A percentile compares a stretch with the other conserved stretches of the same genome.
These are phyloP conservation scores for Botrytis medusae DNA, from an alignment of 2,329 filamentous ascomycete species.

Conservation along the genomic window DNA sequence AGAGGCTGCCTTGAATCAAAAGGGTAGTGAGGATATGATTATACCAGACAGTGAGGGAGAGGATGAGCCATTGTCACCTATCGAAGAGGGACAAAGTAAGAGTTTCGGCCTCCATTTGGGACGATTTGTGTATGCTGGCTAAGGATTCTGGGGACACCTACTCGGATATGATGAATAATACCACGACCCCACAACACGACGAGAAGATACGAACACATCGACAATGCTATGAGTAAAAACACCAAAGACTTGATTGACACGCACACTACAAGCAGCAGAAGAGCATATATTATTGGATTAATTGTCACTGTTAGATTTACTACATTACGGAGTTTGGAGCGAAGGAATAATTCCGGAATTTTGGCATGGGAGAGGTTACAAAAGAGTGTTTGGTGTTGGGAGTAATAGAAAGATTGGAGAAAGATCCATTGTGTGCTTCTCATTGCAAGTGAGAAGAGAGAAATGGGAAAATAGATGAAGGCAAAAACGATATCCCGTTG, in stretches of 20 bases:
- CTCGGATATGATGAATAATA: neutral
- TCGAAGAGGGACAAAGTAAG: neutral
- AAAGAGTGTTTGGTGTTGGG: conserved; percentile 9
- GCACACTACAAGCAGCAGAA: neutral
- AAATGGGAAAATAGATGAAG: conserved; percentile 2
- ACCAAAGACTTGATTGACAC: neutral
- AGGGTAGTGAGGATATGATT: conserved; percentile 54
- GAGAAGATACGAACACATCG: neutral
- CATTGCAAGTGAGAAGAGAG: neutral
- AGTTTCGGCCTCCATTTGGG: conserved; percentile 20
- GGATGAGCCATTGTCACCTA: conserved; percentile 34
- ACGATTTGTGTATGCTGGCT: conserved; percentile 27
- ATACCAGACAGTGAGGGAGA: conserved; percentile 50
- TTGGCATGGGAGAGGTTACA: neutral
- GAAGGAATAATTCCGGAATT: neutral
- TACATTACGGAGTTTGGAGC: neutral
- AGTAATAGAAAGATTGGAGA: neutral
- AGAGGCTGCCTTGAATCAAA: conserved; percentile 30
- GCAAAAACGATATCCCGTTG: neutral
- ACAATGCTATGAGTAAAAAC: neutral
- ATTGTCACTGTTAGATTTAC: neutral
- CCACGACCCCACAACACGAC: neutral
- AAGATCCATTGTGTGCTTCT: neutral
- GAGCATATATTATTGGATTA: conserved; percentile 1
- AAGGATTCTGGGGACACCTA: neutral